Evolutionary conservation across 1,284 basidiomycete species (phyloP).

Genomic region (Schizophyllum commune): DNA sequence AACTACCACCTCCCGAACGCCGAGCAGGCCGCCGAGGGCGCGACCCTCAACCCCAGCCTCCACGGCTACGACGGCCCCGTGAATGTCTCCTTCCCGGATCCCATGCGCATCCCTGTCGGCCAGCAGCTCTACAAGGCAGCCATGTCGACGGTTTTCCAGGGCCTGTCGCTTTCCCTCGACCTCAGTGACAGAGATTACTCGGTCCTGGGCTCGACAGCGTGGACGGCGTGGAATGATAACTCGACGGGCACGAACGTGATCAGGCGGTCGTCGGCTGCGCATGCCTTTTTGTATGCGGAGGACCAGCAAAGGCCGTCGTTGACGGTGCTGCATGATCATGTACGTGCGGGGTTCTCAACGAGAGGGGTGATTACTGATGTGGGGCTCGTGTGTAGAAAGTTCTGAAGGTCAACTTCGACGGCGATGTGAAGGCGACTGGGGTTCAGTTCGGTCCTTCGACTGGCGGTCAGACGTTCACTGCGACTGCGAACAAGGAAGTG

Average conservation of each 20-base stretch:
- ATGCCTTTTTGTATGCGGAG: slow-evolving; percentile 29
- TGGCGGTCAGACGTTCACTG: slow-evolving; percentile 9
- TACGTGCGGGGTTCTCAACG: not conserved
- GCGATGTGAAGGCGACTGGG: slow-evolving; percentile 13
- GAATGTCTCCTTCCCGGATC: slow-evolving; percentile 16
- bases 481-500: slow-evolving; percentile 16
- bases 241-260: slow-evolving; percentile 6
- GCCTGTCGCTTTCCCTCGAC: slow-evolving; percentile 11
- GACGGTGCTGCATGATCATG: slow-evolving; percentile 24
- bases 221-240: slow-evolving; percentile 17
- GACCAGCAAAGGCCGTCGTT: slow-evolving; percentile 22
- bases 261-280: slow-evolving; percentile 28
- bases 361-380: not conserved
- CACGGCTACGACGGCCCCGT: slow-evolving; percentile 16
- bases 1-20: slow-evolving; percentile 12
- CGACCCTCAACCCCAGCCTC: slow-evolving; percentile 8
- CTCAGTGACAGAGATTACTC: slow-evolving; percentile 13
- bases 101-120: slow-evolving; percentile 16
- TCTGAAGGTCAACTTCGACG: slow-evolving; percentile 18
- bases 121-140: slow-evolving; percentile 17
- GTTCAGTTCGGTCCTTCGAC: slow-evolving; percentile 14
- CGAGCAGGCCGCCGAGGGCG: slow-evolving; percentile 14
- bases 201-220: slow-evolving; percentile 6
- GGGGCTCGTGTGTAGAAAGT: slow-evolving; percentile 13
- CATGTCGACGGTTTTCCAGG: slow-evolving; percentile 12